Evolutionary conservation across 805 yeast genomes (phyloP).

Genomic region (Candida incommunis): DNA sequence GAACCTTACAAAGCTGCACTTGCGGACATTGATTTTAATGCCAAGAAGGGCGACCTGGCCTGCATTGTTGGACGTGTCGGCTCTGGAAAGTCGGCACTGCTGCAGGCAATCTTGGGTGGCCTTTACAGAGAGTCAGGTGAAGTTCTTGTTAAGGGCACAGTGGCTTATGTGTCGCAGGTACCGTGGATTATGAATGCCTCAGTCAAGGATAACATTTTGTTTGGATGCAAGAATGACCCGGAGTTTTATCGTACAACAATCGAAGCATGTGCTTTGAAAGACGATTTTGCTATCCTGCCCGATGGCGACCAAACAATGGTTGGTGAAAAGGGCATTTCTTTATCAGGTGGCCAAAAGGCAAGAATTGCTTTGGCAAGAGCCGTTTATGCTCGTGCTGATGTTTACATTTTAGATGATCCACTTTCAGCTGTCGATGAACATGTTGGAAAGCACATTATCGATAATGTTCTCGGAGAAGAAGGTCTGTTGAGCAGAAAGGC

Average conservation of each 20-base stretch:
- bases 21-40: constrained; percentile 48
- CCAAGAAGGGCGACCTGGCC: constrained; percentile 65
- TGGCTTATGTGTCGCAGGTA: constrained; percentile 80
- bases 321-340: constrained; percentile 74
- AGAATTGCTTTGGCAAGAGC: constrained; percentile 69
- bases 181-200: constrained; percentile 98
- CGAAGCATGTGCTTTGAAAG: constrained; percentile 49
- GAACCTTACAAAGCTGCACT: constrained; percentile 52
- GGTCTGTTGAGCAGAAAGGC: constrained; percentile 69
- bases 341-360: constrained; percentile 87
- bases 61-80: constrained; percentile 91
- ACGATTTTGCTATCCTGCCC: constrained; percentile 51
- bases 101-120: constrained; percentile 75
- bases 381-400: constrained; percentile 54
- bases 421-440: constrained; percentile 78
- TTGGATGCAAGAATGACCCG: constrained; percentile 44
- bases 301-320: constrained; percentile 70
- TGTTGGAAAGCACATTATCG: constrained; percentile 69
- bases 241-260: constrained; percentile 39
- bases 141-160: constrained; percentile 56
- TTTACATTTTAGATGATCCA: constrained; percentile 63
- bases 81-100: constrained; percentile 71
- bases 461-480: constrained; percentile 60
- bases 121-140: constrained; percentile 61
- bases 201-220: constrained; percentile 60